Evolutionary conservation across 495 filamentous ascomycete genomes (phyloP).

Genomic region (Penicillium cosmopolitanum): DNA sequence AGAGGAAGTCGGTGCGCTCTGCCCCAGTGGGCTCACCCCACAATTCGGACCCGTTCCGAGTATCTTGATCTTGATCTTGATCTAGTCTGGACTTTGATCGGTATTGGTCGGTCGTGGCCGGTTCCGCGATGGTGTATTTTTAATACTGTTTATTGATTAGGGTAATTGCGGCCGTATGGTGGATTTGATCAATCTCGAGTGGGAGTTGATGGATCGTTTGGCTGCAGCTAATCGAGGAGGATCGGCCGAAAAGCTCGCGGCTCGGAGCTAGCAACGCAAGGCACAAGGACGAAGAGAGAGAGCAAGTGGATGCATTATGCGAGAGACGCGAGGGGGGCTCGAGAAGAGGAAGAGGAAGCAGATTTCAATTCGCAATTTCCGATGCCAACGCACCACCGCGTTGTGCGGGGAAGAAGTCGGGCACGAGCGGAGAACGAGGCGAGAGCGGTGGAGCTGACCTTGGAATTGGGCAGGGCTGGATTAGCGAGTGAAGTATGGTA

Average conservation of each 20-base stretch:
- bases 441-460: neutral
- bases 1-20: neutral
- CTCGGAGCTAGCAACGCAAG: constrained; percentile 37
- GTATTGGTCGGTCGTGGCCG: neutral
- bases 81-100: neutral
- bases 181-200: neutral
- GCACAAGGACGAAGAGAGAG: constrained; percentile 15
- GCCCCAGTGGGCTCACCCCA: neutral
- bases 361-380: constrained; percentile 2
- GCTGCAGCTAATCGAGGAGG: neutral
- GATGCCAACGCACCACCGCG: constrained; percentile 26
- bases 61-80: neutral
- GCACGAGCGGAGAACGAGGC: constrained; percentile 3
- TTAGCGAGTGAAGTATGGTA: neutral
- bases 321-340: constrained; percentile 1
- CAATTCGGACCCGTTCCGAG: neutral
- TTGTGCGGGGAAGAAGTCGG: constrained; percentile 13
- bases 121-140: neutral
- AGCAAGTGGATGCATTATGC: constrained; percentile 40
- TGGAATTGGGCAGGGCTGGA: neutral
- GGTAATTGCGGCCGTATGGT: neutral
- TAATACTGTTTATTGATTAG: too few species aligned
- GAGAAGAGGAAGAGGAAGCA: constrained; percentile 2
- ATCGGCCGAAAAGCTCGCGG: neutral
- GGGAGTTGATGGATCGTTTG: neutral